Conservation (phyloP, 129 eudicot genomes). For the Calendula officinalis region DNA sequence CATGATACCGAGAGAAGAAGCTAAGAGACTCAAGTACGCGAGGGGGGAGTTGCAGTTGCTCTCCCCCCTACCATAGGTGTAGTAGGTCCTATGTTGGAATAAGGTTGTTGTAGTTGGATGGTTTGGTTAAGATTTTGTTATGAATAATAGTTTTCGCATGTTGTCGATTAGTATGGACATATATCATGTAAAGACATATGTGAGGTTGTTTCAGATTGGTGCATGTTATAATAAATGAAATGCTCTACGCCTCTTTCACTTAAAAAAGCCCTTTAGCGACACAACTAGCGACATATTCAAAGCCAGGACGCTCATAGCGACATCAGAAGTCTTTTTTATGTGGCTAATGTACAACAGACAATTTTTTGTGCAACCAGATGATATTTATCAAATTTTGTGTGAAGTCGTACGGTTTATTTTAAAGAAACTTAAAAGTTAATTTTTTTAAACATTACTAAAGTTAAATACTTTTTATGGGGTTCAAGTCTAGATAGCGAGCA, state of each 20-base stretch:
- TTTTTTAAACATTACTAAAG: too few species aligned
- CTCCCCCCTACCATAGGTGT: not conserved
- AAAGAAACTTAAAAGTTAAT: too few species aligned
- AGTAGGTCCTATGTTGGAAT: not conserved
- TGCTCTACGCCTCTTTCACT: slow-evolving; percentile 8
- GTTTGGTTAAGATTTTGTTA: slow-evolving; percentile 1
- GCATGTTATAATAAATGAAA: slow-evolving; percentile 22
- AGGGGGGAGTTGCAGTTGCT: slow-evolving; percentile 29
- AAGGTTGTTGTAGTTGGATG: not conserved
- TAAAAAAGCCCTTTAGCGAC: too few species aligned
- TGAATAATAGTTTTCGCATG: slow-evolving; percentile 20
- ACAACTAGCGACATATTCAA: too few species aligned
- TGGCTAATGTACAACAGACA: too few species aligned
- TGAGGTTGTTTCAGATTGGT: slow-evolving; percentile 5
- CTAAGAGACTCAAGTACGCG: slow-evolving; percentile 39
- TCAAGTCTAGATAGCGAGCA: not conserved
- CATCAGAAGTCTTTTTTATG: too few species aligned
- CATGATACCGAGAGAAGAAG: slow-evolving; percentile 48
- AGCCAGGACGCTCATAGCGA: too few species aligned
- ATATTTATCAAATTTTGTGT: not conserved
- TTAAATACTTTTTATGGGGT: not conserved
- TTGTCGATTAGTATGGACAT: slow-evolving; percentile 16
- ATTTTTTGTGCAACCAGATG: too few species aligned
- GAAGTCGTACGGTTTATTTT: too few species aligned
- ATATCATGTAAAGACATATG: not conserved